Conservation (phyloP, 257 asterid species). For the Gentiana dahurica region DNA sequence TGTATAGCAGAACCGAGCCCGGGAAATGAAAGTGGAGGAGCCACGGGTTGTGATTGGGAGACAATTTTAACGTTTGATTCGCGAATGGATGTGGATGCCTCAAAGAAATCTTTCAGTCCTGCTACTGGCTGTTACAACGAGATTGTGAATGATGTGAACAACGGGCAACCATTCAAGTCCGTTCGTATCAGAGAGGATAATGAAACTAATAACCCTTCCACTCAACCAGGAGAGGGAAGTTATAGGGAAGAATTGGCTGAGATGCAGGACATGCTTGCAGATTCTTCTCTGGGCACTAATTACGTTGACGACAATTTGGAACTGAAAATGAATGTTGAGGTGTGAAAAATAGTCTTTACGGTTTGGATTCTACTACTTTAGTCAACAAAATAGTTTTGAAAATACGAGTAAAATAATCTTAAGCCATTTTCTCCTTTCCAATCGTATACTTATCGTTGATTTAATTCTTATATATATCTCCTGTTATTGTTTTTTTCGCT, state of each 20-base stretch:
- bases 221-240: slow-evolving; percentile 58
- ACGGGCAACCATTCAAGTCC: slow-evolving; percentile 21
- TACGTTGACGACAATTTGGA: slow-evolving; percentile 12
- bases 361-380: background rate
- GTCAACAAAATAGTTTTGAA: too few relatives aligned
- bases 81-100: slow-evolving; percentile 32
- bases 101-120: slow-evolving; percentile 28
- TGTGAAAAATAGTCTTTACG: slow-evolving; percentile 11
- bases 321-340: slow-evolving; percentile 51
- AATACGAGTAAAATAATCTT: too few relatives aligned
- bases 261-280: slow-evolving; percentile 16
- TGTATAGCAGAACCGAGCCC: slow-evolving; percentile 23
- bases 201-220: slow-evolving; percentile 36
- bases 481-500: too few relatives aligned
- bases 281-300: slow-evolving; percentile 25
- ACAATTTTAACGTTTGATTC: slow-evolving; percentile 59
- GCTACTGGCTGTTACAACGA: slow-evolving; percentile 25
- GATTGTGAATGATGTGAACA: slow-evolving; percentile 22
- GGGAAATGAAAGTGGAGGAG: slow-evolving; percentile 35
- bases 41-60: slow-evolving; percentile 63
- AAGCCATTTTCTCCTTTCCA: too few relatives aligned
- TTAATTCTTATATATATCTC: too few relatives aligned
- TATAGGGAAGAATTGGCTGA: slow-evolving; percentile 29
- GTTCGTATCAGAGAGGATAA: slow-evolving; percentile 31
- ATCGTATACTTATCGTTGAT: too few relatives aligned